phyloP scores from a whole-genome alignment of 2,329 filamentous ascomycete genomes.

The Pseudogymnoascus sp. region DNA sequence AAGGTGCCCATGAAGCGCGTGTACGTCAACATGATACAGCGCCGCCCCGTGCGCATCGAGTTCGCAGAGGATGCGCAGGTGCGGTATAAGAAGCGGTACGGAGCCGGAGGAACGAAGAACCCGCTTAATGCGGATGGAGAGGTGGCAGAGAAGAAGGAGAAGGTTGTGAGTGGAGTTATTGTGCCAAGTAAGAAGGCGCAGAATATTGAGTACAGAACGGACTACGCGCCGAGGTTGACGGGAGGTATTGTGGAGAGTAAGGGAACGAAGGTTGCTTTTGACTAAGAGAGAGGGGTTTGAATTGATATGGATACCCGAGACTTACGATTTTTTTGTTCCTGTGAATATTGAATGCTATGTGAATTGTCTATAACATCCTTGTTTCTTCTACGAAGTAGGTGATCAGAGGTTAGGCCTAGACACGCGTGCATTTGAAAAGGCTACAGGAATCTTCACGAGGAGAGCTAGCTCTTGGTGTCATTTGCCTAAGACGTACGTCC shows the following conservation, averaged over 20 bases:
- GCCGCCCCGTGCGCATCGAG: conserved; percentile 76
- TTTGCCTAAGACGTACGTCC: too few species aligned
- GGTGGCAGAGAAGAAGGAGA: conserved; percentile 22
- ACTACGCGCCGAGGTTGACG: conserved; percentile 54
- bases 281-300: not conserved
- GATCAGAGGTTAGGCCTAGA: not conserved
- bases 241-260: conserved; percentile 69
- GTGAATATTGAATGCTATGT: not conserved
- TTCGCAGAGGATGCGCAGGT: conserved; percentile 85
- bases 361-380: not conserved
- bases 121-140: conserved; percentile 15
- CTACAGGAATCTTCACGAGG: too few species aligned
- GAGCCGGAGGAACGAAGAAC: conserved; percentile 54
- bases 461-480: too few species aligned
- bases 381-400: not conserved
- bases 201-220: conserved; percentile 39
- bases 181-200: conserved; percentile 30
- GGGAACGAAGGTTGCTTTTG: conserved; percentile 74
- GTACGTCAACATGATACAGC: conserved; percentile 79
- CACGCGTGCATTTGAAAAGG: too few species aligned
- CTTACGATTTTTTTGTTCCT: not conserved
- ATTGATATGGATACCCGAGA: conserved; percentile 2
- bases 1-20: conserved; percentile 61
- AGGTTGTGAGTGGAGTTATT: conserved; percentile 14
- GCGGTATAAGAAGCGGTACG: conserved; percentile 89